These are phyloP conservation scores for Nigrospora sphaerica DNA, from an alignment of 2,329 filamentous ascomycete genomes.

Conservation along the genomic window DNA sequence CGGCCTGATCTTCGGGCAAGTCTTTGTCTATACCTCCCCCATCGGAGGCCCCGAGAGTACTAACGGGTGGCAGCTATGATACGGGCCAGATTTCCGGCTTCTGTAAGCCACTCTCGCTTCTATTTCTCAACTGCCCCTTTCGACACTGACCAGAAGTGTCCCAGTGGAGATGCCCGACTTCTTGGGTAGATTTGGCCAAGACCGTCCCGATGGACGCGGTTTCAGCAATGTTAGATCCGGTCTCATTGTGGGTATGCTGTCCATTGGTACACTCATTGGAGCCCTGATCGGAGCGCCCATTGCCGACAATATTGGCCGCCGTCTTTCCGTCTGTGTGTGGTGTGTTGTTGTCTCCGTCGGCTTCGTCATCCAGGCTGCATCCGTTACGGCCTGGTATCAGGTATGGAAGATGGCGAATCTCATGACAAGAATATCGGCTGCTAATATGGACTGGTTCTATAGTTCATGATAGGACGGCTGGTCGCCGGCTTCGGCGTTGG, in stretches of 20 bases:
- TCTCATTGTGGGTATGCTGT: conserved; percentile 51
- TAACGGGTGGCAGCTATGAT: neutral
- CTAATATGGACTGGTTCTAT: no score
- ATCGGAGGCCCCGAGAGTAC: neutral
- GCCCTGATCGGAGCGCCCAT: conserved; percentile 54
- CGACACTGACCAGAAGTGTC: conserved; percentile 48
- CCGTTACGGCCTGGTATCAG: conserved; percentile 52
- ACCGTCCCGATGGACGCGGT: conserved; percentile 25
- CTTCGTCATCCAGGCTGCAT: conserved; percentile 60
- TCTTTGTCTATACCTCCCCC: neutral
- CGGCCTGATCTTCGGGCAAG: conserved; percentile 30
- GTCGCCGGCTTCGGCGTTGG: conserved; percentile 63
- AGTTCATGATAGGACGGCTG: conserved; percentile 54
- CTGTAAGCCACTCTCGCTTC: conserved; percentile 23
- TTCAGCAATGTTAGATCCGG: conserved; percentile 50
- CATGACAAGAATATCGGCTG: no score
- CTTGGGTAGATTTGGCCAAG: conserved; percentile 40
- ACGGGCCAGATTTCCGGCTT: neutral
- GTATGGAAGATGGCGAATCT: conserved; percentile 7
- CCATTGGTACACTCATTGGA: conserved; percentile 54
- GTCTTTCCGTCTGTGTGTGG: conserved; percentile 54
- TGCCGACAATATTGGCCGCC: conserved; percentile 58
- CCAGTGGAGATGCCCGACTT: conserved; percentile 55
- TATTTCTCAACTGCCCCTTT: conserved; percentile 21
- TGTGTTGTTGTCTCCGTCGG: conserved; percentile 55